These are phyloP conservation scores for Anthracocystis walkeri DNA, from an alignment of 1,284 basidiomycete species.

Conservation along the genomic window DNA sequence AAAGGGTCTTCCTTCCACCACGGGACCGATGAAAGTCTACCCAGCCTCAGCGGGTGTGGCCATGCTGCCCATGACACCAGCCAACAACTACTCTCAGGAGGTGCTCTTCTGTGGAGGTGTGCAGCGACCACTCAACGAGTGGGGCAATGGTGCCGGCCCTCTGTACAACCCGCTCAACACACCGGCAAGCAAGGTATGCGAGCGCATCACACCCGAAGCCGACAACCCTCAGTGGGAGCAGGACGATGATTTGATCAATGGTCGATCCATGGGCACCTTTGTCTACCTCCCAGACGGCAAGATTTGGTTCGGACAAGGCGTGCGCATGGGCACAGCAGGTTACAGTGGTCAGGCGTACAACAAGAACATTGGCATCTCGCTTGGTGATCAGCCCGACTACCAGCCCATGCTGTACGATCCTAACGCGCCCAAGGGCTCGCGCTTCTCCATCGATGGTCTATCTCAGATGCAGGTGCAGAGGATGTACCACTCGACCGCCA, in stretches of 20 bases:
- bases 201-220: slow-evolving; percentile 56
- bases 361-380: slow-evolving; percentile 63
- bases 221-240: slow-evolving; percentile 39
- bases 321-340: slow-evolving; percentile 73
- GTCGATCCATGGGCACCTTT: slow-evolving; percentile 61
- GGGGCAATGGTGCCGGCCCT: slow-evolving; percentile 60
- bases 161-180: slow-evolving; percentile 41
- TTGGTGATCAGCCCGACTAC: slow-evolving; percentile 75
- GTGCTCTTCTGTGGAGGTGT: slow-evolving; percentile 89
- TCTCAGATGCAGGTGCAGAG: slow-evolving; percentile 79
- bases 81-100: slow-evolving; percentile 86
- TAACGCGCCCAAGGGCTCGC: slow-evolving; percentile 73
- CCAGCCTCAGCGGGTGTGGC: slow-evolving; percentile 89
- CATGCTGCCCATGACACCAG: slow-evolving; percentile 89
- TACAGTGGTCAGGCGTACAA: slow-evolving; percentile 80
- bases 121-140: slow-evolving; percentile 71
- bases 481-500: slow-evolving; percentile 79
- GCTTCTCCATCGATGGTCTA: slow-evolving; percentile 77
- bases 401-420: slow-evolving; percentile 82
- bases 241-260: slow-evolving; percentile 57
- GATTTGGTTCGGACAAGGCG: slow-evolving; percentile 62
- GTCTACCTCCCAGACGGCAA: slow-evolving; percentile 82
- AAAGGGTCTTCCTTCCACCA: slow-evolving; percentile 34
- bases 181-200: slow-evolving; percentile 53
- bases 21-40: slow-evolving; percentile 74